Evolutionary conservation across 495 filamentous ascomycete genomes (phyloP), one percentile per base, ranked within the genome.

Genomic region (Jackrogersella multiformis): DNA sequence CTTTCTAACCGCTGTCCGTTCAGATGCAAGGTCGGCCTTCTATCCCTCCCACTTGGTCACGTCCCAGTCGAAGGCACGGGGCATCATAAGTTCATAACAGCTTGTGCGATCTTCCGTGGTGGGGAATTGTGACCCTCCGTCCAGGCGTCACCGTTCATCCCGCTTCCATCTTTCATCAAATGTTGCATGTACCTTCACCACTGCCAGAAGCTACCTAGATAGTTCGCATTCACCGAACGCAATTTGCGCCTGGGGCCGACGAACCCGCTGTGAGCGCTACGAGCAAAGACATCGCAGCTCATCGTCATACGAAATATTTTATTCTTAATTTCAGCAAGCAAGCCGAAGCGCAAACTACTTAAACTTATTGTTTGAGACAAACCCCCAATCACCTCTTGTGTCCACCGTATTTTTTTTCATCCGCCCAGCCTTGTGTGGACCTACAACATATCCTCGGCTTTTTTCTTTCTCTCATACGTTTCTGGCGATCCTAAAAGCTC

Each of bases 221-320:
- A 71, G 58, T 68, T 69, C 68, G 61, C 61, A 69, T 73, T 66
- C 67, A 73, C 68, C 73, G 70, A 71, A 64, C 68, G 41, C 61
- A 59, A 73, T 73, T 69, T 73, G 71, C 64, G 60, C 61, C 71
- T 69, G 63, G 54, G 55, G 51, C 59, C 61, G 61, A 70, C 73
- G 69, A 62, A 69, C 67, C 66, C 70, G 64, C 57, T 45, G 61
- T 57, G 70, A 73, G 73, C 73, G 73, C 73, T 73, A 72, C 70
- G 42, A 70, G 59, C 46, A 53, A 73, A 65, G 51, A 56, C 64
- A 69, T 67, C 70, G 73, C 68, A 56, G 56, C 61, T 72, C 53
- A 74, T 71, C 61, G 74, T 77, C 72, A 77, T 79, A 81, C 80
- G 77, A 79, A 78, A 80, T 75, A 79, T 79, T 78, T 79, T 79